Evolutionary conservation across 805 yeast species (phyloP).

Genomic region (Ogataea kodamae): DNA sequence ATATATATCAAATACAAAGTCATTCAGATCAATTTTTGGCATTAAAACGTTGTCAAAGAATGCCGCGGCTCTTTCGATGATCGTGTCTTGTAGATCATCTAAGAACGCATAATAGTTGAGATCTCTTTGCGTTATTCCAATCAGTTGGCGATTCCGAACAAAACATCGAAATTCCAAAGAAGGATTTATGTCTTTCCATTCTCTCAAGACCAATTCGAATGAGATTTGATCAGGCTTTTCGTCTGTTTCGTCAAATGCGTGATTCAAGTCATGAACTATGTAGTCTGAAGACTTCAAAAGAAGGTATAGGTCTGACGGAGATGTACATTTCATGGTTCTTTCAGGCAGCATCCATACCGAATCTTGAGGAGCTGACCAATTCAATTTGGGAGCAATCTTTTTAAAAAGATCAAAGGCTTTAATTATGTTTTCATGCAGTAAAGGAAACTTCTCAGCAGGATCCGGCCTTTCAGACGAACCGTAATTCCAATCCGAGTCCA

Average conservation of each 20-base stretch:
- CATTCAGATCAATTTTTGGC: slow-evolving; percentile 48
- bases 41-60: slow-evolving; percentile 51
- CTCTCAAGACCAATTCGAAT: slow-evolving; percentile 69
- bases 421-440: slow-evolving; percentile 54
- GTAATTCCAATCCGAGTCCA: slow-evolving; percentile 66
- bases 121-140: slow-evolving; percentile 85
- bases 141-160: slow-evolving; percentile 56
- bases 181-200: slow-evolving; percentile 84
- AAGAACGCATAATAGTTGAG: slow-evolving; percentile 77
- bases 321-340: slow-evolving; percentile 68
- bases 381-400: slow-evolving; percentile 79
- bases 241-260: slow-evolving; percentile 55
- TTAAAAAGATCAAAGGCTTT: slow-evolving; percentile 47
- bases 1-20: slow-evolving; percentile 76
- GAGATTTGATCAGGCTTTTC: slow-evolving; percentile 22
- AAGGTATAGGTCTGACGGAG: slow-evolving; percentile 72
- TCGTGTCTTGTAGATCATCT: slow-evolving; percentile 43
- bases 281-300: slow-evolving; percentile 85
- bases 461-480: slow-evolving; percentile 25
- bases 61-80: slow-evolving; percentile 45
- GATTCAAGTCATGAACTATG: slow-evolving; percentile 76
- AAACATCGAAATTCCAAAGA: slow-evolving; percentile 90
- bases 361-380: slow-evolving; percentile 97
- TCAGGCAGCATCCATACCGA: slow-evolving; percentile 87
- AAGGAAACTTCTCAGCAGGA: slow-evolving; percentile 52